phyloP scores from a whole-genome alignment of 345 rosid species.

The Cochlearia excelsa region DNA sequence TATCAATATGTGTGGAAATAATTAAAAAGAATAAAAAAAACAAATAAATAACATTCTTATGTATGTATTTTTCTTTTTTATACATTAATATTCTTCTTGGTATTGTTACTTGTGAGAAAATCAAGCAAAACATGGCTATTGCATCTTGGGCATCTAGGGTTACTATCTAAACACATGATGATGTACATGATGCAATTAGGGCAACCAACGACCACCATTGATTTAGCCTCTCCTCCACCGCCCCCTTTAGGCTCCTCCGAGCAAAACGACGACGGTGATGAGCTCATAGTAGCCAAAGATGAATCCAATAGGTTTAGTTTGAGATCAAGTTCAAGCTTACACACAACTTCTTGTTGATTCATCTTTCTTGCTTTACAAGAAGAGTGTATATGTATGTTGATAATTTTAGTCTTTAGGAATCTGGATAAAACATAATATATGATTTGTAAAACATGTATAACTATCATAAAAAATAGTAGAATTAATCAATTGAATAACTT shows the following conservation, averaged over 20 bases:
- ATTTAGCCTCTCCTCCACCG: slow-evolving; percentile 30
- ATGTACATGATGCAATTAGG: slow-evolving; percentile 37
- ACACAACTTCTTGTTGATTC: slow-evolving; percentile 28
- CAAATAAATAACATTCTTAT: neutral
- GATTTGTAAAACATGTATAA: too few relatives aligned
- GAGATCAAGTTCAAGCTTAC: slow-evolving; percentile 34
- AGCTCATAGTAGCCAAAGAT: slow-evolving; percentile 27
- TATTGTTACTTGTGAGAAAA: slow-evolving; percentile 27
- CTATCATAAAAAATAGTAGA: too few relatives aligned
- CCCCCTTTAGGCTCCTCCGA: slow-evolving; percentile 33
- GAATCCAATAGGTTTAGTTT: slow-evolving; percentile 27
- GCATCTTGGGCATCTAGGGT: slow-evolving; percentile 41
- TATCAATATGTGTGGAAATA: slow-evolving; percentile 10
- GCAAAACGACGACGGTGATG: slow-evolving; percentile 30
- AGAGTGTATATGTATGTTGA: slow-evolving; percentile 2
- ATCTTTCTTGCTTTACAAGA: slow-evolving; percentile 29
- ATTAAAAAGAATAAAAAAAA: slow-evolving; percentile 4
- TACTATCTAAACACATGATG: slow-evolving; percentile 33
- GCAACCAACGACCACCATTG: slow-evolving; percentile 40
- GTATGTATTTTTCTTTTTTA: neutral
- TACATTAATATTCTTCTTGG: slow-evolving; percentile 11
- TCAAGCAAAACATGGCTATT: slow-evolving; percentile 36
- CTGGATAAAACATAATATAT: neutral
- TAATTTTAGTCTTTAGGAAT: neutral
- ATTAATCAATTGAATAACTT: neutral